Evolutionary conservation across 768 basidiomycete genomes (phyloP).

Genomic region (Nidularia pulvinata): DNA sequence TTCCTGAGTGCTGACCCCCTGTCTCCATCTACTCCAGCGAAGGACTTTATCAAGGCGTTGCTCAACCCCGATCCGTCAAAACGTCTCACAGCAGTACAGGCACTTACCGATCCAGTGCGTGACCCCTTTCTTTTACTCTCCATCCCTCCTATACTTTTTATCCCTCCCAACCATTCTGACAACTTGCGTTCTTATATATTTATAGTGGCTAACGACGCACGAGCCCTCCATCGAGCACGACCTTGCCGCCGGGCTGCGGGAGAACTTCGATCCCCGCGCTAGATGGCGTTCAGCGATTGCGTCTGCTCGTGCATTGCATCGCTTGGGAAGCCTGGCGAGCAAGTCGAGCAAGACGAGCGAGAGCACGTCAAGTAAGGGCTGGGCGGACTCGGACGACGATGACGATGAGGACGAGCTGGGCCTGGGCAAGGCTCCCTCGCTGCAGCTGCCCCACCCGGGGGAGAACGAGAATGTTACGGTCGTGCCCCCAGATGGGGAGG

Average conservation of each 20-base stretch:
- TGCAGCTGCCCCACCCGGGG: conserved; percentile 18
- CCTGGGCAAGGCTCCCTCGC: not conserved
- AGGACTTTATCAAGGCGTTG: conserved; percentile 75
- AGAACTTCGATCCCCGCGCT: conserved; percentile 78
- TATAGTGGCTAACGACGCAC: conserved; percentile 75
- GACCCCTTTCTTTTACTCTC: not conserved
- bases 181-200: too few species aligned
- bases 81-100: conserved; percentile 76
- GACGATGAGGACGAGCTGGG: conserved; percentile 18
- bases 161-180: too few species aligned
- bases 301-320: conserved; percentile 38
- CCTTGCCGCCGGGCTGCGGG: conserved; percentile 68
- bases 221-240: conserved; percentile 72
- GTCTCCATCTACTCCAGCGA: conserved; percentile 55
- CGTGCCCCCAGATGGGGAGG: conserved; percentile 15
- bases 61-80: conserved; percentile 69
- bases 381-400: conserved; percentile 25
- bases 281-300: conserved; percentile 75
- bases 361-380: conserved; percentile 30
- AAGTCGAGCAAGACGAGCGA: conserved; percentile 20
- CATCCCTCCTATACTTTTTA: not conserved
- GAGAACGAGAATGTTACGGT: conserved; percentile 41
- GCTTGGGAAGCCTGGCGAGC: conserved; percentile 32
- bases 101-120: conserved; percentile 64
- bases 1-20: not conserved